Evolutionary conservation across 106 monocot species (phyloP).

Genomic region (Acorus calamus): DNA sequence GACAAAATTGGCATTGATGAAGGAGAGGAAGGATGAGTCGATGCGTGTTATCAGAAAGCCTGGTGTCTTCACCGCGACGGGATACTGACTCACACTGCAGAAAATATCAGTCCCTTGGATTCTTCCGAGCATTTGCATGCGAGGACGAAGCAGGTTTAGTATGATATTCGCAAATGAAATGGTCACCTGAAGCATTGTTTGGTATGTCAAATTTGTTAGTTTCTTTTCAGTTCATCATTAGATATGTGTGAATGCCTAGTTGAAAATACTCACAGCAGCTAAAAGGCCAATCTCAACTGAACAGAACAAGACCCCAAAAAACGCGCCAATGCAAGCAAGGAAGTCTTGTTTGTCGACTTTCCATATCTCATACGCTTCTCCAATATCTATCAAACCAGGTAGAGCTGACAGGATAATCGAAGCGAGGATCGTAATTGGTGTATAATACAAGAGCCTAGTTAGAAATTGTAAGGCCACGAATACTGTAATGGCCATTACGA

Average conservation of each 20-base stretch:
- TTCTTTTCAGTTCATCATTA: too few species aligned
- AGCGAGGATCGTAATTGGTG: constrained; percentile 19
- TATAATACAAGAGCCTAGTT: constrained; percentile 17
- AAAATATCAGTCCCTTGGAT: constrained; percentile 63
- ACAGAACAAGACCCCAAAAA: constrained; percentile 17
- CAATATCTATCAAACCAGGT: constrained; percentile 8
- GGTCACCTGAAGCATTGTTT: constrained; percentile 24
- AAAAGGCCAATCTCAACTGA: constrained; percentile 22
- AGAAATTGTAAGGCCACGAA: constrained; percentile 10
- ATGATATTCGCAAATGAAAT: constrained; percentile 79
- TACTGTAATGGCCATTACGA: constrained; percentile 19
- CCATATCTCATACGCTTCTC: constrained; percentile 13
- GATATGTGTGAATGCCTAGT: too few species aligned
- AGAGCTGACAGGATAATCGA: constrained; percentile 22
- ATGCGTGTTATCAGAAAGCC: constrained; percentile 37
- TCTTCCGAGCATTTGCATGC: constrained; percentile 61
- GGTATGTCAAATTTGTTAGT: too few species aligned
- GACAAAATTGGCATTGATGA: constrained; percentile 70
- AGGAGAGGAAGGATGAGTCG: constrained; percentile 56
- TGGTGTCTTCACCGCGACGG: constrained; percentile 14
- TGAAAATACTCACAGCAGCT: constrained; percentile 5
- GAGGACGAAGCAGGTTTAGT: constrained; percentile 34
- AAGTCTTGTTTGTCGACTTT: constrained; percentile 23
- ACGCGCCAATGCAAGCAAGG: constrained; percentile 8
- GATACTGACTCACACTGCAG: constrained; percentile 61